phyloP scores from a whole-genome alignment of 2,329 filamentous ascomycete species.

The Colletotrichum sp. region DNA sequence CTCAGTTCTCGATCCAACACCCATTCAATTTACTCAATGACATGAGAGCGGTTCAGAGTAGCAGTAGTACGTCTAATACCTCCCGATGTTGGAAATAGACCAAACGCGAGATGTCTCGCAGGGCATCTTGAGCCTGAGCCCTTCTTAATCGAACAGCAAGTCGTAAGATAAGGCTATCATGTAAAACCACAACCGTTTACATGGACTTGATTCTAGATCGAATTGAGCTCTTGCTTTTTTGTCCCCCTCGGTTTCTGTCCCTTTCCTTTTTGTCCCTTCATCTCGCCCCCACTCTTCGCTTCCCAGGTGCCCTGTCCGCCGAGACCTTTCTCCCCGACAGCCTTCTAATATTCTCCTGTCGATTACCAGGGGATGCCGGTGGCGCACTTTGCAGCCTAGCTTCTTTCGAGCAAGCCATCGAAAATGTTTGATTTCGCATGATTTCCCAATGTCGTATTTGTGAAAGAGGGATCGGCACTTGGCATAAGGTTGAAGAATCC shows the following conservation, averaged over 20 bases:
- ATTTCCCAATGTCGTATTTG: not conserved
- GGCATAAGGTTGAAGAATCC: not conserved
- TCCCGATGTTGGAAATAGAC: too few species aligned
- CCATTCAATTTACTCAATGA: too few species aligned
- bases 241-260: not conserved
- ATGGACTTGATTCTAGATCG: too few species aligned
- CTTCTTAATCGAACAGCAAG: too few species aligned
- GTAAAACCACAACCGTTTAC: too few species aligned
- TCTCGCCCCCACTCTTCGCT: not conserved
- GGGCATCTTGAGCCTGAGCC: too few species aligned
- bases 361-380: not conserved
- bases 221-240: not conserved
- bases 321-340: not conserved
- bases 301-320: not conserved
- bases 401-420: not conserved
- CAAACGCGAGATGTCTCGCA: too few species aligned
- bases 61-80: too few species aligned
- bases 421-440: not conserved
- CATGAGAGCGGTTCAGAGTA: too few species aligned
- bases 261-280: not conserved
- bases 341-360: not conserved
- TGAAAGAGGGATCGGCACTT: not conserved
- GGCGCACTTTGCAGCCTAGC: not conserved
- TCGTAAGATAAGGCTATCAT: too few species aligned
- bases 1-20: too few species aligned